Base-by-base conservation (phyloP, 2,329 filamentous ascomycete species). In the Phialophora macrospora region DNA sequence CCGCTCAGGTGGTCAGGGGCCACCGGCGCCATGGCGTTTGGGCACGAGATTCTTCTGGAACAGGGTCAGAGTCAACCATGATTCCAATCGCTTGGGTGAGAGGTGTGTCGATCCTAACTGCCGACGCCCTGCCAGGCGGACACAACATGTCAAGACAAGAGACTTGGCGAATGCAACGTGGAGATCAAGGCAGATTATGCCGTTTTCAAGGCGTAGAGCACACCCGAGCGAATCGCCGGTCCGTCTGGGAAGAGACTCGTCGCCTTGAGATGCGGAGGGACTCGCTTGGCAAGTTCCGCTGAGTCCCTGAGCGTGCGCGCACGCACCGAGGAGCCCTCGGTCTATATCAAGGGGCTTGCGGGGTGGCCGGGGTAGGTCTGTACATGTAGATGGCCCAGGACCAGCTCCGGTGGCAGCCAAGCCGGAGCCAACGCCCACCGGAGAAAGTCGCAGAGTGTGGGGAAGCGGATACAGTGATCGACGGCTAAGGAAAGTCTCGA, bases 61-160 rank as follows among this genome's bases (percentile, higher is more conserved):
- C 28, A 14, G 28, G 30, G 28, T 30, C 34, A 28, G 32, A 48
- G 24, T 52, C 30, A 12, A 51, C 46, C 17, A 52, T 22, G 22
- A 54, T 28, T 24, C 58, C 58, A 52, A 44, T 52, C 38, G 44
- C 8, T 38, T 60, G 2, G 46, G 44, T 38, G 28, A n/a, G 52
- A 55, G 48, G 12, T 9, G 17, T n/a, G 30, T 22, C 28, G 32
- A 60, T 34, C 46, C n/a, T 30, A 59, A 59, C 56, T 59, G 56
- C 56, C 56, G 56, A 59, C 28, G 24, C 24, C 9, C 24, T 59
- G 48, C 48, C 24, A 51, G 48, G 22, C 48, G 20, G 12, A 51
- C 48, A 22, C 24, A 26, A 20, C 38, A 44, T n/a, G 38, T 44
- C 38, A 44, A 22, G 48, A 51, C 48, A 51, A 51, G 48, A 51